Percentiles rank a stretch among this genome's conserved stretches.
These are phyloP conservation scores for Neonectria coccinea DNA, from an alignment of 2,329 filamentous ascomycete species.

Conservation along the genomic window DNA sequence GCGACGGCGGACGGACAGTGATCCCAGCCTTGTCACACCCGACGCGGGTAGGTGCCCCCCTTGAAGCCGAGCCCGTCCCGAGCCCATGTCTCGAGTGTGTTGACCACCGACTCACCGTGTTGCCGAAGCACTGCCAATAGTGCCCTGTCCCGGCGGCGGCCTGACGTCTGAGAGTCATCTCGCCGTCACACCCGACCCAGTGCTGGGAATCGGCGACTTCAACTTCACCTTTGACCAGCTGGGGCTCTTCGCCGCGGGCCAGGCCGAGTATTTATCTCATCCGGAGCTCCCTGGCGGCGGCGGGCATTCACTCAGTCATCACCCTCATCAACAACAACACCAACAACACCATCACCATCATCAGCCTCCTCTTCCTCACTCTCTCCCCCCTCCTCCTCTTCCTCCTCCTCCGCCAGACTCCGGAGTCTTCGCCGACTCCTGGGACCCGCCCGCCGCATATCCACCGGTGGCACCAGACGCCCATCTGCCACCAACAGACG, in stretches of 20 bases:
- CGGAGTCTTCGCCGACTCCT: conserved; percentile 41
- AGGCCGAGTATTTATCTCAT: conserved; percentile 48
- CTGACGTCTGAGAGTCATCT: conserved; percentile 43
- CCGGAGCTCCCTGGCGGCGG: conserved; percentile 32
- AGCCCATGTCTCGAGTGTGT: conserved; percentile 33
- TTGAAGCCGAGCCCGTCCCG: conserved; percentile 9
- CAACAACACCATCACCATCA: conserved; percentile 2
- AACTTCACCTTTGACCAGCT: conserved; percentile 52
- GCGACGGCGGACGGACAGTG: conserved; percentile 51
- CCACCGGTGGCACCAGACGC: conserved; percentile 36
- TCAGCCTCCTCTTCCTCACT: conserved; percentile 1
- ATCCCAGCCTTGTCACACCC: conserved; percentile 50
- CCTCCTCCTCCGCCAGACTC: background rate
- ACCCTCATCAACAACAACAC: background rate
- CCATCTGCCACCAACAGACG: conserved; percentile 24
- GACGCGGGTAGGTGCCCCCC: conserved; percentile 51
- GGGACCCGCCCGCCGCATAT: conserved; percentile 37
- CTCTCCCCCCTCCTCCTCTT: conserved; percentile 2
- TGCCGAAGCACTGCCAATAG: conserved; percentile 46
- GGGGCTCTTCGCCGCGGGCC: conserved; percentile 44
- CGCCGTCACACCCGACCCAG: conserved; percentile 46
- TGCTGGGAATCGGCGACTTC: conserved; percentile 50
- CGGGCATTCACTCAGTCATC: conserved; percentile 28
- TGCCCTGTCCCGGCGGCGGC: conserved; percentile 40
- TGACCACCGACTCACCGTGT: conserved; percentile 42